Conservation (phyloP, 2,329 filamentous ascomycete genomes). For the Niveomyces coronatus region DNA sequence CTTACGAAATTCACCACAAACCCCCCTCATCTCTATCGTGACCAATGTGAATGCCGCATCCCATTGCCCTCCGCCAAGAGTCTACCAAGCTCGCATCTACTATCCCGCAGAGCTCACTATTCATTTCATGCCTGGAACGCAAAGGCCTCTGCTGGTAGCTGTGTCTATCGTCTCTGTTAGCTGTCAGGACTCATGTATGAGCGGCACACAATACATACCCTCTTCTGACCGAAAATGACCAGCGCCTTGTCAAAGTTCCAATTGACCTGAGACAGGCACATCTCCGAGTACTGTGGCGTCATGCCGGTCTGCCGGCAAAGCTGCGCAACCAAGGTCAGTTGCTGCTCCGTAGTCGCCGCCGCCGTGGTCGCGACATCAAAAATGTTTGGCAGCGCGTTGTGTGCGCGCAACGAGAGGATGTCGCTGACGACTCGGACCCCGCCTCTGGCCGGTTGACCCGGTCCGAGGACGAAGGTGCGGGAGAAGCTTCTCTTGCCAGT, state of each 20-base stretch:
- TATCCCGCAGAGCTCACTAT: too few relatives aligned
- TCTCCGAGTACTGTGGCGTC: conserved; percentile 64
- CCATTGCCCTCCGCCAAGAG: too few relatives aligned
- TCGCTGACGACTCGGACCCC: conserved; percentile 70
- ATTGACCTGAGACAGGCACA: conserved; percentile 68
- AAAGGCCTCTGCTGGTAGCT: conserved; percentile 41
- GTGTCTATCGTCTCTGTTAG: conserved; percentile 22
- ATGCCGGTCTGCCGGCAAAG: conserved; percentile 71
- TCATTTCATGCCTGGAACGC: too few relatives aligned
- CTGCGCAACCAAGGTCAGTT: conserved; percentile 63
- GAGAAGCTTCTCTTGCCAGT: conserved; percentile 68
- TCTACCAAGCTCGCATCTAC: too few relatives aligned
- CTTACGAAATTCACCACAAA: too few relatives aligned
- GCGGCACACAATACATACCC: conserved; percentile 37
- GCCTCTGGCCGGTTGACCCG: conserved; percentile 53
- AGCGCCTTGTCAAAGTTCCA: conserved; percentile 75
- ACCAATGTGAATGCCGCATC: too few relatives aligned
- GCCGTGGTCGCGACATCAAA: conserved; percentile 20
- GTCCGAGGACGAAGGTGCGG: conserved; percentile 68
- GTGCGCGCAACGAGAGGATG: conserved; percentile 63
- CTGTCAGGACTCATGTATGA: neutral
- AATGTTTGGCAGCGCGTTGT: conserved; percentile 38
- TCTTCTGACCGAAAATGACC: conserved; percentile 63
- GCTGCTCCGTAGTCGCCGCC: conserved; percentile 28
- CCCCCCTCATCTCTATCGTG: too few relatives aligned